Percentiles rank a stretch among this genome's conserved stretches.
Conservation (phyloP, 2,329 filamentous ascomycete species). For the Aspergillus sp. region DNA sequence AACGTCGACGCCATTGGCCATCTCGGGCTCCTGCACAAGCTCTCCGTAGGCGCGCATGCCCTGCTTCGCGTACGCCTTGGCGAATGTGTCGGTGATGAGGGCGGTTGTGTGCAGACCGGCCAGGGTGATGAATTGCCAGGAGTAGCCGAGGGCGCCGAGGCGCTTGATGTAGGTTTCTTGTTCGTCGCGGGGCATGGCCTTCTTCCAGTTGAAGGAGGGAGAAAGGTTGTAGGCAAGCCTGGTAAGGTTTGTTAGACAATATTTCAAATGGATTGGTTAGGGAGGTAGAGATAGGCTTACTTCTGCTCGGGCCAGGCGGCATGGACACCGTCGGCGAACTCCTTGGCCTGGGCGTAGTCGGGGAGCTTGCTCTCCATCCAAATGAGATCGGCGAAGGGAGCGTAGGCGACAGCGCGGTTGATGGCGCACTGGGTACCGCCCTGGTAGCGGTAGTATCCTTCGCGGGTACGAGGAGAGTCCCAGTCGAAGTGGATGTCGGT, state of each 20-base stretch:
- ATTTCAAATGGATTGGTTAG: not conserved
- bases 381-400: conserved; percentile 90
- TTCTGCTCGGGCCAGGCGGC: conserved; percentile 96
- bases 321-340: conserved; percentile 92
- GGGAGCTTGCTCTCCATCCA: conserved; percentile 99
- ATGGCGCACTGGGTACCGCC: conserved; percentile 89
- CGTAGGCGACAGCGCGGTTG: conserved; percentile 87
- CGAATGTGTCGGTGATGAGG: conserved; percentile 83
- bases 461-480: conserved; percentile 87
- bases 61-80: conserved; percentile 72
- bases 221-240: conserved; percentile 97
- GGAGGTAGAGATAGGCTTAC: conserved; percentile 52
- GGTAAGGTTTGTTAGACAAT: conserved; percentile 16
- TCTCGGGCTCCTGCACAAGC: conserved; percentile 96
- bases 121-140: conserved; percentile 99
- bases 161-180: conserved; percentile 97
- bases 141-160: conserved; percentile 85
- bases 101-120: conserved; percentile 95
- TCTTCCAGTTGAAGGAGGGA: conserved; percentile 99
- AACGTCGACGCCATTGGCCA: conserved; percentile 84
- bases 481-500: conserved; percentile 89
- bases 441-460: conserved; percentile 91
- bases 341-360: conserved; percentile 84
- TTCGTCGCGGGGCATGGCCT: conserved; percentile 85
- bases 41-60: conserved; percentile 98